A percentile compares a stretch with the other conserved stretches of the same genome.
phyloP scores from a whole-genome alignment of 1,284 basidiomycete species.

The Leccinum pachyderme region DNA sequence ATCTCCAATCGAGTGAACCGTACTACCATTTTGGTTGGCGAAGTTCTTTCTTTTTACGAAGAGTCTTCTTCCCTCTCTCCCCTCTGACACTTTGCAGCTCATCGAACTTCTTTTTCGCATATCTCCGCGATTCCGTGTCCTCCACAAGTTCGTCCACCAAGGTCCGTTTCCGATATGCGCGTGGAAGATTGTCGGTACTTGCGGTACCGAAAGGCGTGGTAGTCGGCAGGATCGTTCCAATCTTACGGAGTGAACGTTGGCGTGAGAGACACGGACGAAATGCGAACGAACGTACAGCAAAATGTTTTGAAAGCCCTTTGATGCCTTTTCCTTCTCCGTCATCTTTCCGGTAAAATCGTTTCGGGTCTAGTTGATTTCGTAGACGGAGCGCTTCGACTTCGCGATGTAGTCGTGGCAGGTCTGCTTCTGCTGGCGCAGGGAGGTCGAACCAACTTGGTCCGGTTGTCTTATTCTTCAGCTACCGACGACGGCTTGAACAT shows the following conservation, averaged over 20 bases:
- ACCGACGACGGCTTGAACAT: neutral
- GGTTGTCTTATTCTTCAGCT: slow-evolving; percentile 75
- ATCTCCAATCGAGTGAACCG: slow-evolving; percentile 17
- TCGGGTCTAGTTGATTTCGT: slow-evolving; percentile 92
- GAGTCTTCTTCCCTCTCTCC: slow-evolving; percentile 72
- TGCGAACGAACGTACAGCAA: slow-evolving; percentile 60
- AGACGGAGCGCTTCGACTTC: slow-evolving; percentile 93
- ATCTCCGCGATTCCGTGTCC: slow-evolving; percentile 82
- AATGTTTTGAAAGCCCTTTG: slow-evolving; percentile 85
- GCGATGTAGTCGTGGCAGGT: slow-evolving; percentile 80
- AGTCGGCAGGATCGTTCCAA: slow-evolving; percentile 84
- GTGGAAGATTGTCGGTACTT: slow-evolving; percentile 68
- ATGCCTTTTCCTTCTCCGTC: slow-evolving; percentile 82
- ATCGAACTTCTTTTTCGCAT: slow-evolving; percentile 93
- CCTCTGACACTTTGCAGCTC: slow-evolving; percentile 76
- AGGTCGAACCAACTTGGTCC: slow-evolving; percentile 91
- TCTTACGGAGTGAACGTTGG: slow-evolving; percentile 43
- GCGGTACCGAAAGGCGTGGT: slow-evolving; percentile 74
- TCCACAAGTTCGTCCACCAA: slow-evolving; percentile 88
- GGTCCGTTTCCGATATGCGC: slow-evolving; percentile 70
- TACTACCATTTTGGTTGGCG: slow-evolving; percentile 68
- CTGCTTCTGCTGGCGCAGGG: slow-evolving; percentile 78
- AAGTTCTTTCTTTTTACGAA: slow-evolving; percentile 63
- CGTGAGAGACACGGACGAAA: slow-evolving; percentile 5
- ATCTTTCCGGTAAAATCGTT: slow-evolving; percentile 89